Conservation (phyloP, 179 eudicot genomes). For the Beta corolliflora region DNA sequence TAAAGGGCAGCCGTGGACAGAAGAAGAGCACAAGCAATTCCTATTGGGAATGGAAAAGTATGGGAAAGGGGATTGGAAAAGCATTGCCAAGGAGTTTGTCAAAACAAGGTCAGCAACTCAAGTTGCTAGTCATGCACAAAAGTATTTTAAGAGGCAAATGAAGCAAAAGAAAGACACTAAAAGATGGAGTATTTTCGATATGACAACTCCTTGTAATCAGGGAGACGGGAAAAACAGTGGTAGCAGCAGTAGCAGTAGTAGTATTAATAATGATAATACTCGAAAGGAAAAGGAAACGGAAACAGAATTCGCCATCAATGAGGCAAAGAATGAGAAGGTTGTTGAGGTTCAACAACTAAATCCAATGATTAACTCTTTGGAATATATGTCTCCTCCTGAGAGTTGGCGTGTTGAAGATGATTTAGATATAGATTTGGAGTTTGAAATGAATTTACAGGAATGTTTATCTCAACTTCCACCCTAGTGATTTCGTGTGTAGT, state of each 20-base stretch:
- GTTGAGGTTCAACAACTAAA: neutral
- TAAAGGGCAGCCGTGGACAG: slow-evolving; percentile 26
- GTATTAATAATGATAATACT: neutral
- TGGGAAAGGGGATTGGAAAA: slow-evolving; percentile 38
- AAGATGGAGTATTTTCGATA: slow-evolving; percentile 26
- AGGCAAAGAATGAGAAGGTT: neutral
- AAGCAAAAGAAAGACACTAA: neutral
- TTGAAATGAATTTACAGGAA: neutral
- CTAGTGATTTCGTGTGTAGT: neutral
- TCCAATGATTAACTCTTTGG: neutral
- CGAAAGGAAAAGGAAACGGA: neutral
- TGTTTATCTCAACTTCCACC: slow-evolving; percentile 14
- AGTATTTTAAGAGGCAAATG: slow-evolving; percentile 22
- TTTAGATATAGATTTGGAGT: neutral
- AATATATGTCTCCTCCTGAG: slow-evolving; percentile 1
- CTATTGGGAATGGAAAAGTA: slow-evolving; percentile 19
- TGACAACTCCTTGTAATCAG: neutral
- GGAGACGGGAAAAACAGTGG: too few species aligned
- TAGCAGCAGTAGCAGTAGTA: neutral
- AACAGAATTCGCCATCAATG: neutral
- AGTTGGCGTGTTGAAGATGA: slow-evolving; percentile 21
- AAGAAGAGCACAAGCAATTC: slow-evolving; percentile 27
- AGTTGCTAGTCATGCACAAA: slow-evolving; percentile 41
- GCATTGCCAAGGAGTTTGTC: slow-evolving; percentile 25
- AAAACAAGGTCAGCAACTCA: slow-evolving; percentile 27